Evolutionary conservation across 2,329 filamentous ascomycete genomes (phyloP).

Genomic region (Simplicillium aogashimaense): DNA sequence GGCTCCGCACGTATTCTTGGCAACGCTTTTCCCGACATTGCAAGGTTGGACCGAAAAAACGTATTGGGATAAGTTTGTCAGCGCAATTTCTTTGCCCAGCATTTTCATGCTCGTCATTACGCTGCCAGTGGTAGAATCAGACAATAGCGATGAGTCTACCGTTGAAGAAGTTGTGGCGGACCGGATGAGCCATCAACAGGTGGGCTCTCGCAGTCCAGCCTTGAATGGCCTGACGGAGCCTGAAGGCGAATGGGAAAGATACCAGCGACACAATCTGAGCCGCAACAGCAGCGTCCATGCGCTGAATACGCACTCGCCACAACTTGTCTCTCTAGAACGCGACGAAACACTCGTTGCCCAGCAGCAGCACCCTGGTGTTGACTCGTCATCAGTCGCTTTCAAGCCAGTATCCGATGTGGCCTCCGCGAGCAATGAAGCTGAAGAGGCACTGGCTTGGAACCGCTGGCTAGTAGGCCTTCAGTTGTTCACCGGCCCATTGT

Average conservation of each 20-base stretch:
- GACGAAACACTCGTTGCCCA: slow-evolving; percentile 10
- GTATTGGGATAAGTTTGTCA: slow-evolving; percentile 76
- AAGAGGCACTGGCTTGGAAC: slow-evolving; percentile 61
- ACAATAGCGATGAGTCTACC: slow-evolving; percentile 36
- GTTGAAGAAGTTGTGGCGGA: slow-evolving; percentile 8
- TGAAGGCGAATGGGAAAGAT: slow-evolving; percentile 49
- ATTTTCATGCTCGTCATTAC: slow-evolving; percentile 87
- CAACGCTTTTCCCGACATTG: slow-evolving; percentile 80
- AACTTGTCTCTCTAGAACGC: slow-evolving; percentile 10
- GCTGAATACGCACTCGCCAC: slow-evolving; percentile 9
- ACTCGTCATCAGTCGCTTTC: not conserved
- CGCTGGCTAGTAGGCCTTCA: slow-evolving; percentile 84
- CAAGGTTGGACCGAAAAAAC: slow-evolving; percentile 72
- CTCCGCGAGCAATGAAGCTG: slow-evolving; percentile 20
- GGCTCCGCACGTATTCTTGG: slow-evolving; percentile 57
- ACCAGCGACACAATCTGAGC: slow-evolving; percentile 34
- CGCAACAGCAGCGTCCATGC: slow-evolving; percentile 14
- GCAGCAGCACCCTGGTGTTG: not conserved
- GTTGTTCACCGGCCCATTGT: slow-evolving; percentile 76
- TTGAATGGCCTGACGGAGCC: not conserved
- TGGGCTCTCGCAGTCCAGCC: not conserved
- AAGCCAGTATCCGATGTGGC: slow-evolving; percentile 21
- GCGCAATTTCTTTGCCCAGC: slow-evolving; percentile 75
- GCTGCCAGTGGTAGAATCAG: slow-evolving; percentile 77
- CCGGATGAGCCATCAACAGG: not conserved